Evolutionary conservation across 805 yeast genomes (phyloP), one percentile per base, ranked within the genome.

Genomic region (Wickerhamomyces bovis): DNA sequence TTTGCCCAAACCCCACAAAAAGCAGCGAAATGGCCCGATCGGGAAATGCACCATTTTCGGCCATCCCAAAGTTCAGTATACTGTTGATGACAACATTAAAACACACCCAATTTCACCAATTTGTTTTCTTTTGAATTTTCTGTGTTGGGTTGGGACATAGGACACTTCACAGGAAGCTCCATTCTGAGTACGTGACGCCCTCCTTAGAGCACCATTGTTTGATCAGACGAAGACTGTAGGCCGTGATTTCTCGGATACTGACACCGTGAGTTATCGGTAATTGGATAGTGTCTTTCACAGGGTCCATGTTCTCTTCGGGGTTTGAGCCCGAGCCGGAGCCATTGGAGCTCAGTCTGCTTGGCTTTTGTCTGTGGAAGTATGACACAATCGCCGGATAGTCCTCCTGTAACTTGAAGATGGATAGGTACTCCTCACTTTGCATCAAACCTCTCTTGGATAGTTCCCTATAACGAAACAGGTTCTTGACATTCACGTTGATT

Each of bases 181-280:
- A 44, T 6, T 13, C 36, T 11, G 22, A 13, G 12, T 36, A 36
- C 23, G 9, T 18, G 3, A 44, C 2, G 0, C 42, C 44, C 11
- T 43, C 39, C 1, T 46, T 21, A 1, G 12, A 7, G 35, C 52
- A 42, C 59, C 59, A 55, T 15, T n/a, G 38, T 33, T 45, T 48
- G 6, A 41, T 21, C n/a, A 55, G 28, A 4, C 39, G n/a, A 1
- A 46, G 12, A 11, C 52, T 38, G 30, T 50, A 52, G 6, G 41
- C 43, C 7, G 39, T 33, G 3, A 52, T 47, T 13, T 49, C 52
- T 12, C 35, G 19, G 9, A 53, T 20, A 0, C 43, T 20, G 1
- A 44, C 41, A 1, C 42, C 44, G 16, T 25, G 36, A 13, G 33
- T 39, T 12, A 53, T 46, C 2, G 55, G 57, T 7, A 52, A 38